Percentiles rank a stretch among this genome's conserved stretches.
These are phyloP conservation scores for Colletotrichum somersetense DNA, from an alignment of 2,329 filamentous ascomycete genomes.

Conservation along the genomic window DNA sequence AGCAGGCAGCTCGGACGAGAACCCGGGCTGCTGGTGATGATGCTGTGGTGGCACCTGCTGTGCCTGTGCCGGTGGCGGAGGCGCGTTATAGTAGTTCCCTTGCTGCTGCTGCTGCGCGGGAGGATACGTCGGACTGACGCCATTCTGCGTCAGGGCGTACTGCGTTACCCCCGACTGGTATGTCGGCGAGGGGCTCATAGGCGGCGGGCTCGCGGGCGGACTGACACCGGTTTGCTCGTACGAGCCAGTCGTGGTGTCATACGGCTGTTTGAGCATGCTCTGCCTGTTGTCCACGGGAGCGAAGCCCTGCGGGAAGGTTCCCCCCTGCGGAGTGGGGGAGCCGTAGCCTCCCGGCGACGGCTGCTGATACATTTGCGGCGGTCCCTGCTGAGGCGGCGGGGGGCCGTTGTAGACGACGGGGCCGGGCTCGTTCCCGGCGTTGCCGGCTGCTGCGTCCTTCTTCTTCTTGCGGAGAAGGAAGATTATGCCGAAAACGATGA, in stretches of 20 bases:
- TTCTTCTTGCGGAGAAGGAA: constrained; percentile 48
- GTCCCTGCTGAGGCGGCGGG: constrained; percentile 23
- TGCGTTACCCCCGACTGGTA: constrained; percentile 36
- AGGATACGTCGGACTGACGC: constrained; percentile 23
- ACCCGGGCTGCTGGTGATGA: constrained; percentile 27
- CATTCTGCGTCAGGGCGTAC: constrained; percentile 17
- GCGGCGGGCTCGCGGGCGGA: constrained; percentile 44
- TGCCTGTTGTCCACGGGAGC: constrained; percentile 42
- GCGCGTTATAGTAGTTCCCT: constrained; percentile 7
- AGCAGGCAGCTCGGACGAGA: constrained; percentile 48
- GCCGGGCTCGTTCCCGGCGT: constrained; percentile 21
- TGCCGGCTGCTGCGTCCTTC: constrained; percentile 30
- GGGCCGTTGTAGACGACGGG: constrained; percentile 19
- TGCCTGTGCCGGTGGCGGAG: constrained; percentile 7
- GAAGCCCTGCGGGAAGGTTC: constrained; percentile 33
- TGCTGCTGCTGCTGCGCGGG: constrained; percentile 15
- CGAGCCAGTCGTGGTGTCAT: constrained; percentile 30
- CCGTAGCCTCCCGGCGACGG: constrained; percentile 41
- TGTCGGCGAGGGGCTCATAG: constrained; percentile 30
- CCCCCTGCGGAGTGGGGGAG: constrained; percentile 16
- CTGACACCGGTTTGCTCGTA: constrained; percentile 43
- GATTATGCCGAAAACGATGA: constrained; percentile 48
- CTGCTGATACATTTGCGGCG: constrained; percentile 42
- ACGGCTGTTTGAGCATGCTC: constrained; percentile 44
- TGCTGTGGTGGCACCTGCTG: constrained; percentile 25